Evolutionary conservation across 805 yeast species (phyloP).

Genomic region (Kluyveromyces lactis): DNA sequence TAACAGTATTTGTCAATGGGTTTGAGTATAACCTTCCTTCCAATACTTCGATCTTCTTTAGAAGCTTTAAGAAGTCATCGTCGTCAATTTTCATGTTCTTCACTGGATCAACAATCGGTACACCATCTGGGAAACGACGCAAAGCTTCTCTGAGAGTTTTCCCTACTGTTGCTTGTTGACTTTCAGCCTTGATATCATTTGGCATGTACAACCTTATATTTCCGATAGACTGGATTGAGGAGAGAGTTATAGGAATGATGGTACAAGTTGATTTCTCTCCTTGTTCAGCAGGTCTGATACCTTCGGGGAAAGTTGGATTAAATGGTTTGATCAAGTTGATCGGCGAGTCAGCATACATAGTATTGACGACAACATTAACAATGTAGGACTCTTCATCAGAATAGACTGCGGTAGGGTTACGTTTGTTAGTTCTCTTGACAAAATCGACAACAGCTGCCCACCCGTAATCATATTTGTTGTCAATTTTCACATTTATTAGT

Average conservation of each 20-base stretch:
- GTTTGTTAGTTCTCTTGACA: constrained; percentile 58
- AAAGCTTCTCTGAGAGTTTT: constrained; percentile 75
- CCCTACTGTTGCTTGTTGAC: constrained; percentile 52
- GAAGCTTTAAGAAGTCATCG: constrained; percentile 58
- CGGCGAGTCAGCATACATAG: constrained; percentile 80
- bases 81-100: constrained; percentile 89
- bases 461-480: constrained; percentile 62
- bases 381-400: constrained; percentile 86
- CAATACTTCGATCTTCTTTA: constrained; percentile 74
- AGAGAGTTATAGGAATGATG: constrained; percentile 76
- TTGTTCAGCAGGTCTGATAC: constrained; percentile 72
- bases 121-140: constrained; percentile 79
- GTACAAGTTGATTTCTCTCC: constrained; percentile 70
- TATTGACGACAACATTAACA: constrained; percentile 72
- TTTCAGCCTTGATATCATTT: constrained; percentile 53
- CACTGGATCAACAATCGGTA: constrained; percentile 87
- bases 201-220: constrained; percentile 78
- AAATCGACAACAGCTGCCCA: constrained; percentile 89
- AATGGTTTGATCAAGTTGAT: constrained; percentile 67
- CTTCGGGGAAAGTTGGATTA: constrained; percentile 75
- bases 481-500: constrained; percentile 57
- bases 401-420: constrained; percentile 47
- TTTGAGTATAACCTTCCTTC: constrained; percentile 66
- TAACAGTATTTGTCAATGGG: constrained; percentile 55
- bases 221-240: constrained; percentile 66